Evolutionary conservation across 2,329 filamentous ascomycete genomes (phyloP).

Genomic region (Epichloe festucae): DNA sequence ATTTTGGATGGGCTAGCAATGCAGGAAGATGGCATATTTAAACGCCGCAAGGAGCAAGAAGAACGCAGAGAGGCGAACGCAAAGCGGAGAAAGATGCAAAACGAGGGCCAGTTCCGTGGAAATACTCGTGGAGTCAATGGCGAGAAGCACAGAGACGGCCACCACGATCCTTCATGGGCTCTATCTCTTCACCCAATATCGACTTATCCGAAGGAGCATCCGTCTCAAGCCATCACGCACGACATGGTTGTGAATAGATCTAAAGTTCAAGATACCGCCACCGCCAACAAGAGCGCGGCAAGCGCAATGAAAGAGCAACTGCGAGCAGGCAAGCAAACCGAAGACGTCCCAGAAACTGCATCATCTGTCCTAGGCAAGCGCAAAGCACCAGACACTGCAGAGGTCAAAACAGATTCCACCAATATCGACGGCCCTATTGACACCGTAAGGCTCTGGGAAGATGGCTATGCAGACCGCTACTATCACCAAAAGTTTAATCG

Average conservation of each 20-base stretch:
- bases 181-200: constrained; percentile 25
- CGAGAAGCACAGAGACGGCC: constrained; percentile 16
- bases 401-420: background rate
- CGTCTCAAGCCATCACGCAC: constrained; percentile 55
- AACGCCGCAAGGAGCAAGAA: constrained; percentile 71
- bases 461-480: constrained; percentile 88
- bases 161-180: constrained; percentile 21
- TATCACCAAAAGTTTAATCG: constrained; percentile 95
- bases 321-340: constrained; percentile 27
- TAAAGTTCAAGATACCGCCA: constrained; percentile 52
- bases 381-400: constrained; percentile 38
- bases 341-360: constrained; percentile 17
- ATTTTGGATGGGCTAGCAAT: constrained; percentile 82
- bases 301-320: constrained; percentile 75
- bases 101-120: constrained; percentile 28
- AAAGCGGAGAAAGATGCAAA: constrained; percentile 65
- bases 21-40: constrained; percentile 90
- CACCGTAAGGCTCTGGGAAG: constrained; percentile 83
- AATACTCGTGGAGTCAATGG: background rate
- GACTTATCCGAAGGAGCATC: constrained; percentile 37
- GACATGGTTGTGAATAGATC: constrained; percentile 75
- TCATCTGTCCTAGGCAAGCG: constrained; percentile 55
- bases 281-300: constrained; percentile 88
- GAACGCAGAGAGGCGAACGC: constrained; percentile 69
- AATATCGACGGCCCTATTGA: constrained; percentile 52